Conservation (phyloP, 78 protist genomes). For the Guillardia theta region DNA sequence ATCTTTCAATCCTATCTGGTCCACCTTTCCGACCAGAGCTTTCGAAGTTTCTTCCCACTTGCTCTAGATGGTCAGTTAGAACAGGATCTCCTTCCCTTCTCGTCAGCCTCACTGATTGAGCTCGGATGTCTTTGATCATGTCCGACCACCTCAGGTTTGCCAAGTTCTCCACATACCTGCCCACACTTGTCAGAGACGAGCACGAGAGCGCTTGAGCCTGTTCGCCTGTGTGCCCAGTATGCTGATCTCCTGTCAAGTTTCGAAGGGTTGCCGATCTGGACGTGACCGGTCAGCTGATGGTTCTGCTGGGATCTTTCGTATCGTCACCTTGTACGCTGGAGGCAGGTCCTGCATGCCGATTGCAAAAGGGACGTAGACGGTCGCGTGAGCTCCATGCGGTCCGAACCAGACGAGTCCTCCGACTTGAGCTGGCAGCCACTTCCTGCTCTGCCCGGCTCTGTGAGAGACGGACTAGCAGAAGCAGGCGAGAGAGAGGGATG, state of each 20-base stretch:
- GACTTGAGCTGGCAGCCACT: not conserved
- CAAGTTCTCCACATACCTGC: not conserved
- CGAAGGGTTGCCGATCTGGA: not conserved
- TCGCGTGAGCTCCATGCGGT: slow-evolving; percentile 34
- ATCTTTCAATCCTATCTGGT: not conserved
- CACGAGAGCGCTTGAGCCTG: not conserved
- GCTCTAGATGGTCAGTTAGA: not conserved
- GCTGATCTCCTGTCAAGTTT: not conserved
- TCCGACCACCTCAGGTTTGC: not conserved
- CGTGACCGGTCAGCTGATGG: not conserved
- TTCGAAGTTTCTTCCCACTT: not conserved
- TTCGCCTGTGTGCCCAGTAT: slow-evolving; percentile 31
- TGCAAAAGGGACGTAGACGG: slow-evolving; percentile 29
- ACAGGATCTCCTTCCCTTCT: not conserved
- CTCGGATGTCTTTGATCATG: not conserved
- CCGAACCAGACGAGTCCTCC: slow-evolving; percentile 55
- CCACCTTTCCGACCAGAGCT: not conserved
- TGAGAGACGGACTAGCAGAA: too few relatives aligned
- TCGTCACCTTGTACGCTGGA: not conserved
- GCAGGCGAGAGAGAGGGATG: not conserved
- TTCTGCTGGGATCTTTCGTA: not conserved
- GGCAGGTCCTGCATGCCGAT: not conserved
- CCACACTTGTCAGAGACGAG: too few relatives aligned
- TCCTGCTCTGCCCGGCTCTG: not conserved
- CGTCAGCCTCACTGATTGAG: not conserved